Evolutionary conservation across 2,329 filamentous ascomycete species (phyloP), one percentile per base, ranked within the genome.

Genomic region (Colletotrichum sp.): DNA sequence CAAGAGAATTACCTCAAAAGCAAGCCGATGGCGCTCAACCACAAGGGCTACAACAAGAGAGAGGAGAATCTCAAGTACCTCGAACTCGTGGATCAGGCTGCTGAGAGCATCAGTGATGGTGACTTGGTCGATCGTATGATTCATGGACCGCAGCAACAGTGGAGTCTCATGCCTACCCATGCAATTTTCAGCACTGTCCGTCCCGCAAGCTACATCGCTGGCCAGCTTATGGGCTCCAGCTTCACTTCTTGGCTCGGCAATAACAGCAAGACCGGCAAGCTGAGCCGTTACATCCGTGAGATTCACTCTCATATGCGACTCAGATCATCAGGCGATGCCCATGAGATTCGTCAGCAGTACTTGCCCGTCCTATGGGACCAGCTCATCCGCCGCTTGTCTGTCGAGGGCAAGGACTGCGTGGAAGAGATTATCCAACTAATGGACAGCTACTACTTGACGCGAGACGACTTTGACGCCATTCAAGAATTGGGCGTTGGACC

Each of bases 71-170:
- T 98, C 70, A 98, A 98, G 83, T 87, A 92, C n/a, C 89, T 99
- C 9, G 95, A 99, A 84, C 88, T 99, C 9, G 92, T 94, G 26
- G 96, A 98, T 78, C 91, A 95, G 80, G 97, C 97, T 5, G 96
- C 97, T 5, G 94, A 98, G 82, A 98, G 96, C 82, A 99, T 99
- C 85, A 98, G 96, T 81, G 97, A 99, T 81, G 97, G 97, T 76
- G 97, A 99, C 83, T 87, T 99, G 43, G 95, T 99, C 4, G 97
- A 99, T 84, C 92, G 95, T 68, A 98, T 99, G 96, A 99, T 99
- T 75, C 97, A 99, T 84, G 97, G 97, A 30, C 95, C 95, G 60
- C 97, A 99, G 82, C 97, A 99, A 83, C 97, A 99, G 77, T 99
- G 97, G 97, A 97, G 95, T 82, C 87, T 99, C 77, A 99, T 99